These are phyloP conservation scores for Ogataea trehalophila DNA, from an alignment of 805 yeast genomes.

Conservation along the genomic window DNA sequence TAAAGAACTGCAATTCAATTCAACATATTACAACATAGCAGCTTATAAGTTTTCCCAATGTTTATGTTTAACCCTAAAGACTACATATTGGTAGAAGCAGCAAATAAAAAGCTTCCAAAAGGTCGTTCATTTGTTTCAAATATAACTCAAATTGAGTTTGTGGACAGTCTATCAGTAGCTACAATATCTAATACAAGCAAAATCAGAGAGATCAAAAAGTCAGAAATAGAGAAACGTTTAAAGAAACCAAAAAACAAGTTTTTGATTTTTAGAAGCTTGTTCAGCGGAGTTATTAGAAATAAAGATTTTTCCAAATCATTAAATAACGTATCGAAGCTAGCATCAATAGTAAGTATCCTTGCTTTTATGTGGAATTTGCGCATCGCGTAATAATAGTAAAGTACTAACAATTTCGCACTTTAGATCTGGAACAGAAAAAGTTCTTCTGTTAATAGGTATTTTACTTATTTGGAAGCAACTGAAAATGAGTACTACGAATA, in stretches of 20 bases:
- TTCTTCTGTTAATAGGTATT: neutral
- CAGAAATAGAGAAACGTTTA: slow-evolving; percentile 2
- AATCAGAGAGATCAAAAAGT: slow-evolving; percentile 3
- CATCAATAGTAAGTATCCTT: slow-evolving; percentile 11
- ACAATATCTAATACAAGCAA: neutral
- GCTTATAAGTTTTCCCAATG: no score
- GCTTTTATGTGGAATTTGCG: neutral
- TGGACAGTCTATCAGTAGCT: slow-evolving; percentile 3
- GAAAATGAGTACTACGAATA: neutral
- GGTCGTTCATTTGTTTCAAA: no score
- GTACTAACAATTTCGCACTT: neutral
- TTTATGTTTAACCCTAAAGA: neutral
- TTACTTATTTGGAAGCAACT: neutral
- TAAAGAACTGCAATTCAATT: no score
- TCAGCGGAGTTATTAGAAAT: slow-evolving; percentile 8
- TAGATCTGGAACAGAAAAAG: neutral
- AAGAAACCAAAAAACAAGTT: slow-evolving; percentile 14
- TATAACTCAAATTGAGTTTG: slow-evolving; percentile 3
- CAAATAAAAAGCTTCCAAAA: neutral
- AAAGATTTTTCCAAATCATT: neutral
- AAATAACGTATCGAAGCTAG: slow-evolving; percentile 9
- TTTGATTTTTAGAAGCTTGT: slow-evolving; percentile 11
- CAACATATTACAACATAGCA: no score
- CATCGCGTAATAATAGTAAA: no score
- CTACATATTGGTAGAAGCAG: neutral